Evolutionary conservation across 2,329 filamentous ascomycete species (phyloP), one percentile per base, ranked within the genome.

Genomic region (Colletotrichum noveboracense): DNA sequence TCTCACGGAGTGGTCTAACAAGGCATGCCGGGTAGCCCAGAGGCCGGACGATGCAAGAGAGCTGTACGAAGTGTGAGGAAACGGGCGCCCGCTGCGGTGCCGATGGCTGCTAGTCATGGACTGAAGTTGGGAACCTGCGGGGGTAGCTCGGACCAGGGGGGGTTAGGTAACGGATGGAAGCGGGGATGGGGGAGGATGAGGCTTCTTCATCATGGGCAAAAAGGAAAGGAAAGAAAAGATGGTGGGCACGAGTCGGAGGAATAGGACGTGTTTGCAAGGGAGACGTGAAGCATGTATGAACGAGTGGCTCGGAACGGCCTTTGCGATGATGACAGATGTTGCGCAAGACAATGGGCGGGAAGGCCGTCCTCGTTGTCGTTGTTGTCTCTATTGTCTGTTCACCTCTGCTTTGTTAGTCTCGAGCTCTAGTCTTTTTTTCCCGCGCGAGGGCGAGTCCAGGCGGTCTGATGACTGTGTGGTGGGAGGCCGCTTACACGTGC

Each of bases 41-140:
- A 64, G 30, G 70, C 70, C 64, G 56, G 18, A 64, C 6, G 73
- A 68, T 52, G 69, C 36, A 52, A 52, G n/a, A 52, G 36, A 62
- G 55, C 55, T 24, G 43, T 30, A 26, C n/a, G 43, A 21, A 21
- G 14, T 55, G 34, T 67, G 56, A 24, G 64, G 56, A 38, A 36
- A 52, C 14, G 62, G 55, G 58, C 70, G 73, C 73, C 73, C 70
- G 73, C 73, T 73, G 64, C 56, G 48, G 36, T 66, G 73, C 56
- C 73, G 36, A 65, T 24, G 38, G 52, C 10, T 30, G 67, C 36
- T 66, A 26, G 62, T 65, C 43, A 13, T 55, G 68, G 24, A 26
- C 60, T 52, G 43, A 30, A 60, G 56, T 60, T 32, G 28, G 30
- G 28, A 38, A 52, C 43, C 6, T 18, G 24, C 64, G 72, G 58